Percentiles rank a stretch among this genome's conserved stretches.
Evolutionary conservation across 169 alveolate species (phyloP).

Genomic region (Plasmodium blacklocki): DNA sequence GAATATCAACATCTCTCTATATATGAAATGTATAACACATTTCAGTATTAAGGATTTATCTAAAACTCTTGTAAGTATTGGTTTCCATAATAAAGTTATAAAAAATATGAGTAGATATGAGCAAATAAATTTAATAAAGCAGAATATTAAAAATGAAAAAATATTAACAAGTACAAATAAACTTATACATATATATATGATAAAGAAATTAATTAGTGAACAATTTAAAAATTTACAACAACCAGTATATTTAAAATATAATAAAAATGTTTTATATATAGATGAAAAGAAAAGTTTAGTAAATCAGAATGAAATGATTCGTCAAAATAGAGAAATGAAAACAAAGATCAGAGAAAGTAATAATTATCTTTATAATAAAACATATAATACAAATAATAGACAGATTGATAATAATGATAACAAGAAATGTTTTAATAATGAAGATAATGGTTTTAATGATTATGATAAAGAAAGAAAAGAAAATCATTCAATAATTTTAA

Average conservation of each 20-base stretch:
- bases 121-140: constrained; percentile 35
- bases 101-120: constrained; percentile 40
- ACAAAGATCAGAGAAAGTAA: background rate
- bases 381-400: background rate
- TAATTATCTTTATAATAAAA: background rate
- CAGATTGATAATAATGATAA: background rate
- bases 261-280: constrained; percentile 27
- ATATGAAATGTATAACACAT: background rate
- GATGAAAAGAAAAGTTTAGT: constrained; percentile 10
- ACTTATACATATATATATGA: constrained; percentile 36
- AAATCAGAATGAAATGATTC: background rate
- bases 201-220: constrained; percentile 46
- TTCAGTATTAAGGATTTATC: constrained; percentile 25
- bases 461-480: too few relatives aligned
- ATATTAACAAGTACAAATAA: constrained; percentile 17
- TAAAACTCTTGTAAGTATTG: constrained; percentile 11
- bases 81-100: constrained; percentile 8
- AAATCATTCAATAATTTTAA: background rate
- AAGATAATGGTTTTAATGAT: too few relatives aligned
- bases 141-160: constrained; percentile 7
- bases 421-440: background rate
- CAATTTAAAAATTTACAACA: constrained; percentile 37
- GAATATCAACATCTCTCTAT: background rate
- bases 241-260: constrained; percentile 45
- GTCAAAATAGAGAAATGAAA: background rate